A percentile compares a stretch with the other conserved stretches of the same genome.
Conservation (phyloP, 176 grass and related monocot species). For the Musa itinerans region DNA sequence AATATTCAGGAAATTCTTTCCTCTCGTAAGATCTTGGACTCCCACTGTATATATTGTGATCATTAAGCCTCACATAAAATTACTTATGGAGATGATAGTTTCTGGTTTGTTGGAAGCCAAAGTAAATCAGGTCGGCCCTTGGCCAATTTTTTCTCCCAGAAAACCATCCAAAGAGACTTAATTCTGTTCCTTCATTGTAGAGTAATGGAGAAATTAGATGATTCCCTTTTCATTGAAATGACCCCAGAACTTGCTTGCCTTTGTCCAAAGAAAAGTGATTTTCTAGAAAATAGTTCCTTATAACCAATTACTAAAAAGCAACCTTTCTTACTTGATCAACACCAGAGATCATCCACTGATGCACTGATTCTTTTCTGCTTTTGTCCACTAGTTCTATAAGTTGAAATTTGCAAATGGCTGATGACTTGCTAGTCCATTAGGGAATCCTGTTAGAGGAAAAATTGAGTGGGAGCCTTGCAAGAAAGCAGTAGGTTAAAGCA, state of each 20-base stretch:
- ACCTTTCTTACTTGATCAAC: neutral
- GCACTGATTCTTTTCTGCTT: neutral
- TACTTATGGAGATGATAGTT: neutral
- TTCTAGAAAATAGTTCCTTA: neutral
- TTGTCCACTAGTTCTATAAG: neutral
- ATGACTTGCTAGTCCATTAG: conserved; percentile 9
- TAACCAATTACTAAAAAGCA: neutral
- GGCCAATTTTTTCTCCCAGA: neutral
- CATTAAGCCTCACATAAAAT: neutral
- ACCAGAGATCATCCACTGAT: neutral
- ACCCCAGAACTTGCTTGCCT: neutral
- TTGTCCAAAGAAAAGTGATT: neutral
- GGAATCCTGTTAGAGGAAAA: conserved; percentile 1
- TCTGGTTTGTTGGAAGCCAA: too few relatives aligned
- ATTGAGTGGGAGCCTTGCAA: conserved; percentile 20
- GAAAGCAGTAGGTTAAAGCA: conserved; percentile 17
- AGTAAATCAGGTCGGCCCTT: too few relatives aligned
- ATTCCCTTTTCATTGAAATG: neutral
- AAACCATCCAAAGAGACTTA: neutral
- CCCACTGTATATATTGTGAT: neutral
- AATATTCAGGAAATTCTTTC: too few relatives aligned
- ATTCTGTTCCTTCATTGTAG: neutral
- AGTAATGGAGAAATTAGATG: neutral
- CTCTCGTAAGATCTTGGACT: neutral
- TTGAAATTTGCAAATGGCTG: conserved; percentile 6